A percentile compares a stretch with the other conserved stretches of the same genome.
Evolutionary conservation across 176 grass and related monocot species (phyloP).

Genomic region (Musa itinerans): DNA sequence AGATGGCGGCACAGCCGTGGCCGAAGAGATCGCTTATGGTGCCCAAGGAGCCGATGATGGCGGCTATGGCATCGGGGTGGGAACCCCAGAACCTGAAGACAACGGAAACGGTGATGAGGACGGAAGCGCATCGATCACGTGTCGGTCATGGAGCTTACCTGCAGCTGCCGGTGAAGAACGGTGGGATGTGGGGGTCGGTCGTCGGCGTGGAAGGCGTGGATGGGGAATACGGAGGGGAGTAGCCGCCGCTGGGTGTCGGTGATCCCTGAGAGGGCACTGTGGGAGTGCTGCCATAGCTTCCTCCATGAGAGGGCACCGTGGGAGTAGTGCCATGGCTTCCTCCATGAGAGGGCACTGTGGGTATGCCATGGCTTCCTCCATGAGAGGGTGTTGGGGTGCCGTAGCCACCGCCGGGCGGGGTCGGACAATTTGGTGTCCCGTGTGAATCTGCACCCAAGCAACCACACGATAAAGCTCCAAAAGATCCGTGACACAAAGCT

Average conservation of each 20-base stretch:
- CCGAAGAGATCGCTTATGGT: conserved; percentile 56
- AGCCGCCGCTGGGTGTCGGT: neutral
- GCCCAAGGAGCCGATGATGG: conserved; percentile 41
- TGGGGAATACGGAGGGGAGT: neutral
- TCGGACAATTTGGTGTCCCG: neutral
- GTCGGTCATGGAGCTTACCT: neutral
- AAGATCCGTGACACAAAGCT: too few relatives aligned
- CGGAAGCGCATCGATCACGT: too few relatives aligned
- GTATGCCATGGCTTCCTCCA: too few relatives aligned
- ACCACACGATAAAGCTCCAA: too few relatives aligned
- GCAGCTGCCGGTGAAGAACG: conserved; percentile 5
- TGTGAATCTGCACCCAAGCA: neutral
- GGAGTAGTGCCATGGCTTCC: neutral
- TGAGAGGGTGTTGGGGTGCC: too few relatives aligned
- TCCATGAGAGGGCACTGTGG: too few relatives aligned
- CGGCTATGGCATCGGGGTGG: conserved; percentile 48
- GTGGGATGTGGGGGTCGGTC: neutral
- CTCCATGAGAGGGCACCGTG: neutral
- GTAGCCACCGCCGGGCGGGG: neutral
- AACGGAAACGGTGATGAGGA: neutral
- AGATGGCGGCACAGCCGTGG: conserved; percentile 25
- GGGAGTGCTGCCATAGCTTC: too few relatives aligned
- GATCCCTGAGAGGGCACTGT: too few relatives aligned
- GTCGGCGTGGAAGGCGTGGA: too few relatives aligned
- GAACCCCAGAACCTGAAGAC: conserved; percentile 46